A percentile compares a stretch with the other conserved stretches of the same genome.
phyloP scores from a whole-genome alignment of 345 rosid genomes.

The Brassica nigra region DNA sequence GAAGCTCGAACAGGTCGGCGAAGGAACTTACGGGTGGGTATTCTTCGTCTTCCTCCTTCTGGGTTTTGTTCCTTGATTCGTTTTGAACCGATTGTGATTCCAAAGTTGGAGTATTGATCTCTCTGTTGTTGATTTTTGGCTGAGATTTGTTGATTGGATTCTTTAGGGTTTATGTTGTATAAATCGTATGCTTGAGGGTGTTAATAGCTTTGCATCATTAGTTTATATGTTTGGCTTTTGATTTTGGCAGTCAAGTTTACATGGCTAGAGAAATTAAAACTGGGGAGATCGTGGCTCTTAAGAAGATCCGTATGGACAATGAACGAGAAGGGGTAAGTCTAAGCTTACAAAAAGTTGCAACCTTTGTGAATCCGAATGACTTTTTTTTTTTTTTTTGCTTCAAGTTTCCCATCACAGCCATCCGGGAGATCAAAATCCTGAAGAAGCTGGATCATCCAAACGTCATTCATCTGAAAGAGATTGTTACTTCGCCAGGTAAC shows the following conservation, averaged over 20 bases:
- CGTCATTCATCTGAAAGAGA: constrained; percentile 59
- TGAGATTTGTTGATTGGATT: background rate
- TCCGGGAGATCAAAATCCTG: constrained; percentile 47
- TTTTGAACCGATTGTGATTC: background rate
- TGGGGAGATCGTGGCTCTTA: constrained; percentile 73
- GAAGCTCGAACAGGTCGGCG: constrained; percentile 76
- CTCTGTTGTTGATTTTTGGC: background rate
- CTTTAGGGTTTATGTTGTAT: background rate
- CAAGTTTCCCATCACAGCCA: constrained; percentile 58
- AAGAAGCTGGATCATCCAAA: constrained; percentile 53
- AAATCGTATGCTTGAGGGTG: background rate
- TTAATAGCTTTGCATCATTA: background rate
- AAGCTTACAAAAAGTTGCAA: background rate
- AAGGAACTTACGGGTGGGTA: constrained; percentile 85
- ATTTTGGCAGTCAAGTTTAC: constrained; percentile 65
- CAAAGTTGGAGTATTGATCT: background rate
- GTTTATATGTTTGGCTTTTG: background rate
- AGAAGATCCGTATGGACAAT: constrained; percentile 70
- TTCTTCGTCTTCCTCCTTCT: background rate
- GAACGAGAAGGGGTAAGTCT: constrained; percentile 68
- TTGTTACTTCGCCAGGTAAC: constrained; percentile 65
- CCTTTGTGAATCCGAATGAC: background rate
- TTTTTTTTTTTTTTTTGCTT: constrained; percentile 14
- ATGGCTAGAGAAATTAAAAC: constrained; percentile 71
- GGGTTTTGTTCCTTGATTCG: background rate